Base-by-base conservation (phyloP, 73 alveolate genomes). In the Tetrahymena thermophila region DNA sequence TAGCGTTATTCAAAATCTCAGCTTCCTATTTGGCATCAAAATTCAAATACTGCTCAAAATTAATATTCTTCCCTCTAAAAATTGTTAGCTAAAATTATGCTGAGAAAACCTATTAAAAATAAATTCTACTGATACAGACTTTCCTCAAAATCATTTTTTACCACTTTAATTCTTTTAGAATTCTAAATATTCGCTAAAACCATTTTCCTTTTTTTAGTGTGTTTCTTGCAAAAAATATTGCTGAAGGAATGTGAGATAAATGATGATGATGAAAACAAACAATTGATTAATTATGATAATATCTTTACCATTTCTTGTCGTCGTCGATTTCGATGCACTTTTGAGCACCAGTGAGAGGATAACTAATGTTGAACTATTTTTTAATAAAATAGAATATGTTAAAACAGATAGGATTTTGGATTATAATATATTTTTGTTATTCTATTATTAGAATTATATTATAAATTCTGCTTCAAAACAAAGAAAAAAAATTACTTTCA, bases 321-420 rank as follows among this genome's bases (percentile, higher is more conserved):
- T 98, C 99, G 84, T 98, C 99, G 44, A 98, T 94, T 94, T 98
- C 99, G 85, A 98, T 97, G 97, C 97, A 95, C 98, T 98, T 98
- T 95, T 98, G 97, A 55, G 96, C 97, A 50, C 99, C 99, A 40
- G 99, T 97, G 58, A 96, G 97, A 57, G 99, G 99, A 96, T 97
- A 97, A 56, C 98, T 95, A 44, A 98, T 98, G 97, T 98, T 98
- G 98, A 98, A 98, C 98, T 98, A 94, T 96, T 83, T 93, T 93
- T 96, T 44, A 42, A 42, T 94, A 35, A 57, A 94, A 94, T 37
- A 35, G 95, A 71, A 71, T 28, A 25, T 71, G 89, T 71, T 71
- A 71, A 71, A 28, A 71, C 37, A 71, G 35, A 8, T 71, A 31
- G 23, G 89, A 71, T 71, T 28, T 71, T 28, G 40, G 89, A 71